These are phyloP conservation scores for Capronia coronata DNA, from an alignment of 2,329 filamentous ascomycete genomes.

Conservation along the genomic window DNA sequence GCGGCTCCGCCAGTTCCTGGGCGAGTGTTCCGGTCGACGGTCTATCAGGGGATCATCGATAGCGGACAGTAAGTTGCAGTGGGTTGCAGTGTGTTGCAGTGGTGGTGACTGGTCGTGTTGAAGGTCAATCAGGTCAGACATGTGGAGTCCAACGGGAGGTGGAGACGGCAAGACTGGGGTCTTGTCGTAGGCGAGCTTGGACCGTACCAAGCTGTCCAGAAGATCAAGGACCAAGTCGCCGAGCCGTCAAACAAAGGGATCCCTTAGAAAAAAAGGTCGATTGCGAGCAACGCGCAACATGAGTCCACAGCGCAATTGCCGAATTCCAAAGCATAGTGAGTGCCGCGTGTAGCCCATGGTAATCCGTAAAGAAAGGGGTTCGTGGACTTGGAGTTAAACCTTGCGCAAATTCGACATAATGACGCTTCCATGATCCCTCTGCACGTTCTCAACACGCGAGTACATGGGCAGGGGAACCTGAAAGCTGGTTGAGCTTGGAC, in stretches of 20 bases:
- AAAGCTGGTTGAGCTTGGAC: neutral
- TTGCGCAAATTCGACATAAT: too few relatives aligned
- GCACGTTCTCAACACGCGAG: neutral
- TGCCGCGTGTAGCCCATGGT: too few relatives aligned
- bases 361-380: too few relatives aligned
- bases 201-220: neutral
- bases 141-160: neutral
- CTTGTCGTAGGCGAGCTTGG: neutral
- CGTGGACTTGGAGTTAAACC: too few relatives aligned
- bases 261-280: too few relatives aligned
- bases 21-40: neutral
- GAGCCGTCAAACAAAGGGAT: too few relatives aligned
- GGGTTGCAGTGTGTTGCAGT: too few relatives aligned
- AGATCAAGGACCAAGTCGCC: neutral
- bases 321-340: too few relatives aligned
- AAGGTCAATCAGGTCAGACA: conserved; percentile 3
- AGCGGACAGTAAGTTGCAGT: neutral
- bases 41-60: too few relatives aligned
- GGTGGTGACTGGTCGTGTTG: too few relatives aligned
- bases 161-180: neutral
- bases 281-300: too few relatives aligned
- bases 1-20: neutral
- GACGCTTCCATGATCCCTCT: neutral
- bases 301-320: too few relatives aligned
- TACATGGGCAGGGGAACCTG: neutral